These are phyloP conservation scores for Podaxis rugospora DNA, from an alignment of 768 basidiomycete species.

Conservation along the genomic window DNA sequence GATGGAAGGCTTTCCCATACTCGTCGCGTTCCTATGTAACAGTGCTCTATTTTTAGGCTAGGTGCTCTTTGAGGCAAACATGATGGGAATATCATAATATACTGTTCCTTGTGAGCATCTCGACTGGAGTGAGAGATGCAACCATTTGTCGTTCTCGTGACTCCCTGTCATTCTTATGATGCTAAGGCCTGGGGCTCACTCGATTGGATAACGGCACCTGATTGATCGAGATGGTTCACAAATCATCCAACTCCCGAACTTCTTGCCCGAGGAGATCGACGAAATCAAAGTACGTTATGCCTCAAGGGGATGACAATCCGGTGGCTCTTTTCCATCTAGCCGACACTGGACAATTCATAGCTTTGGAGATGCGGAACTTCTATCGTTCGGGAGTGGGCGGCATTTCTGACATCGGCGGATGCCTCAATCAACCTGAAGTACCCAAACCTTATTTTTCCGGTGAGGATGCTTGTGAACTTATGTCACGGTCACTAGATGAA, in stretches of 20 bases:
- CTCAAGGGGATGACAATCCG: background rate
- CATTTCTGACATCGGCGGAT: constrained; percentile 1
- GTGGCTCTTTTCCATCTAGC: background rate
- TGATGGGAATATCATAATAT: background rate
- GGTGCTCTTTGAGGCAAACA: background rate
- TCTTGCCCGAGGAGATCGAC: background rate
- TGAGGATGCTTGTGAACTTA: background rate
- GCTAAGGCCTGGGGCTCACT: too few species aligned
- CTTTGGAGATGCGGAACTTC: background rate
- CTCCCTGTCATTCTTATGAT: background rate
- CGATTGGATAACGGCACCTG: background rate
- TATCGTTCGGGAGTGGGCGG: background rate
- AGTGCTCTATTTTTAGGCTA: background rate
- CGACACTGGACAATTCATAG: background rate
- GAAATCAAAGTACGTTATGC: background rate
- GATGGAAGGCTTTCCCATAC: background rate
- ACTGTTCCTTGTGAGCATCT: background rate
- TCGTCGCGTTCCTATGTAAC: background rate
- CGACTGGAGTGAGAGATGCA: background rate
- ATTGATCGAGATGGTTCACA: background rate
- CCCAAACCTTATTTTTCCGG: background rate
- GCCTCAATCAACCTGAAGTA: background rate
- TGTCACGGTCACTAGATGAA: background rate
- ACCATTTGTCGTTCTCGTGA: background rate
- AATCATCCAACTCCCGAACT: background rate